These are phyloP conservation scores for Penicillium atrosanguineum DNA, from an alignment of 495 filamentous ascomycete species.

Conservation along the genomic window DNA sequence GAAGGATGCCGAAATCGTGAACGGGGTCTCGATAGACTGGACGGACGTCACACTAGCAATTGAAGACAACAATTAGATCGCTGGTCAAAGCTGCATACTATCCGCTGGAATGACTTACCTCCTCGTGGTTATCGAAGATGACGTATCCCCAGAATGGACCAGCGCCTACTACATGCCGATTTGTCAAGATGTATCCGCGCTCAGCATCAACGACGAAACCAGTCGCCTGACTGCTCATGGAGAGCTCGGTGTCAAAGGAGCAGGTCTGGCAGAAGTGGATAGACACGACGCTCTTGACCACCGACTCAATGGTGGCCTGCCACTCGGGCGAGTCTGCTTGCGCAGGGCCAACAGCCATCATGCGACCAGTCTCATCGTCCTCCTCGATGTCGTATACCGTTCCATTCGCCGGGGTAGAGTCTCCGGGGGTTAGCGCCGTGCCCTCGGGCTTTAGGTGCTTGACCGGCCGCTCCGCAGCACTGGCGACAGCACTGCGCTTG, in stretches of 20 bases:
- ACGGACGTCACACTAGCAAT: conserved; percentile 77
- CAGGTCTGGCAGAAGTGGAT: conserved; percentile 99
- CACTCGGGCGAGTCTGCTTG: conserved; percentile 88
- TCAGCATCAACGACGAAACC: conserved; percentile 98
- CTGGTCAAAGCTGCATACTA: neutral
- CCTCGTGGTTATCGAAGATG: conserved; percentile 97
- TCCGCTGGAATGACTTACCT: conserved; percentile 45
- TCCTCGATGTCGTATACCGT: conserved; percentile 48
- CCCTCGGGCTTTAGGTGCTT: conserved; percentile 55
- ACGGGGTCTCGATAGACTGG: conserved; percentile 99
- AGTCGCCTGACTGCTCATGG: conserved; percentile 90
- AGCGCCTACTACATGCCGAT: conserved; percentile 92
- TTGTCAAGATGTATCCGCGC: conserved; percentile 85
- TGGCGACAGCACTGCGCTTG: conserved; percentile 55
- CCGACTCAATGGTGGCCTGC: conserved; percentile 92
- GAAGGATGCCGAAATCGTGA: conserved; percentile 95
- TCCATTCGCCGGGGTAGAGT: conserved; percentile 47
- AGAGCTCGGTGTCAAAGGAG: conserved; percentile 94
- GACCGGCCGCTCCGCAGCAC: conserved; percentile 49
- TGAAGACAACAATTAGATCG: neutral
- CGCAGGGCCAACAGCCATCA: conserved; percentile 44
- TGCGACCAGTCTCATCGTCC: conserved; percentile 41
- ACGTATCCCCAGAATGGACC: conserved; percentile 97
- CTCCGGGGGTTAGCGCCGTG: conserved; percentile 39
- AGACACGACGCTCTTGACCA: conserved; percentile 89